Evolutionary conservation across 2,329 filamentous ascomycete species (phyloP), one percentile per base, ranked within the genome.

Genomic region (Cladosporium cucumerinum): DNA sequence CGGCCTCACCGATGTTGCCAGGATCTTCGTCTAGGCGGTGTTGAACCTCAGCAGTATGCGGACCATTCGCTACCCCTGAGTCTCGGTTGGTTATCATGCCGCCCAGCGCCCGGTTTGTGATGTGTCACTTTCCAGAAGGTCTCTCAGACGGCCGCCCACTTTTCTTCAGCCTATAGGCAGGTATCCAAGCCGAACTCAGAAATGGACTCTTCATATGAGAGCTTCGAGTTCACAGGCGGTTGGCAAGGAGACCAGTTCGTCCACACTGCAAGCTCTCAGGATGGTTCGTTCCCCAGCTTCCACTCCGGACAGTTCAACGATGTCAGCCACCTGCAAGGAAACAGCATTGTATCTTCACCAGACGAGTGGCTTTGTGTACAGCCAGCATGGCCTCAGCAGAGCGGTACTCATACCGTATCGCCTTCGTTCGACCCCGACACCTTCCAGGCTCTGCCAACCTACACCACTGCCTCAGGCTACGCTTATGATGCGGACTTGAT

Each of bases 171-270:
- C 34, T 52, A 58, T 30, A n/a, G 26, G 23, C 60, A 55, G 8
- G 36, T 55, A 18, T 14, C 23, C 26, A 21, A 23, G 26, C 18
- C 6, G 14, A 26, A 28, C 18, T 36, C 34, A 25, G 49, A 16
- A 23, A 66, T 66, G 64, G 59, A 66, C 60, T 54, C 59, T 54
- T 34, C 64, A 59, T 63, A 66, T 55, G 64, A 52, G 43, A 66
- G 32, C 46, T 59, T 57, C 49, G 48, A 59, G 4, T 51, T 46
- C 18, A 61, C 63, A n/a, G 49, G 49, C 60, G 60, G 23, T 10
- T 62, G 60, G 60, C 34, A 62, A 23, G 49, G 55, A 2, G 49
- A 62, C 12, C 32, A 18, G 23, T 23, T 46, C 18, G 32, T 36
- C 23, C 23, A 30, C 11, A 21, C 46, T 18, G 30, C 46, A 16